Evolutionary conservation across 306 rosid species (phyloP).

Genomic region (Sesbania bispinosa): DNA sequence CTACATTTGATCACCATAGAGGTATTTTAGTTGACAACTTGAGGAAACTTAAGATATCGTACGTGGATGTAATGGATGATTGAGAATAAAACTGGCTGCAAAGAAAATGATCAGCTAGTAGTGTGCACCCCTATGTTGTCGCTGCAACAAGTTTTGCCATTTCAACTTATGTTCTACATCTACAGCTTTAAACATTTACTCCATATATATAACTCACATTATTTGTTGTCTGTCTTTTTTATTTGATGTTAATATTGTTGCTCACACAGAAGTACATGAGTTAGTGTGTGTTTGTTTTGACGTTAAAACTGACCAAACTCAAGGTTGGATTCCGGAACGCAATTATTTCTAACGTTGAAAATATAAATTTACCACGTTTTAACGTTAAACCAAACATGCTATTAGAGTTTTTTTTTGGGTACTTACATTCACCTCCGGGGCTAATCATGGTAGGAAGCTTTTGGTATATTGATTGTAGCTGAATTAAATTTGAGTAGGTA

Average conservation of each 20-base stretch:
- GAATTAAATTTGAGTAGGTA: too few species aligned
- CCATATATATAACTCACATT: not conserved
- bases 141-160: constrained; percentile 8
- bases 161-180: not conserved
- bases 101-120: constrained; percentile 5
- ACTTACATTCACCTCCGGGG: too few species aligned
- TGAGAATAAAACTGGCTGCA: constrained; percentile 35
- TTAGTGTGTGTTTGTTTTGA: too few species aligned
- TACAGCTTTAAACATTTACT: not conserved
- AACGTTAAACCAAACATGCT: too few species aligned
- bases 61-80: constrained; percentile 21
- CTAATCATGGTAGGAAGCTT: too few species aligned
- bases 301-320: too few species aligned
- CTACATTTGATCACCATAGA: not conserved
- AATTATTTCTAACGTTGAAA: too few species aligned
- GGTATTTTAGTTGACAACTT: not conserved
- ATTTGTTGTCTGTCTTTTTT: not conserved
- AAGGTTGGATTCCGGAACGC: too few species aligned
- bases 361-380: too few species aligned
- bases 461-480: too few species aligned
- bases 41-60: not conserved
- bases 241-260: not conserved
- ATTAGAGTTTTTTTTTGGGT: too few species aligned
- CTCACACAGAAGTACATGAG: too few species aligned
- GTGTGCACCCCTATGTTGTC: constrained; percentile 10